Evolutionary conservation across 1,139 yeast species (phyloP).

Genomic region (Candida pseudocylindracea): DNA sequence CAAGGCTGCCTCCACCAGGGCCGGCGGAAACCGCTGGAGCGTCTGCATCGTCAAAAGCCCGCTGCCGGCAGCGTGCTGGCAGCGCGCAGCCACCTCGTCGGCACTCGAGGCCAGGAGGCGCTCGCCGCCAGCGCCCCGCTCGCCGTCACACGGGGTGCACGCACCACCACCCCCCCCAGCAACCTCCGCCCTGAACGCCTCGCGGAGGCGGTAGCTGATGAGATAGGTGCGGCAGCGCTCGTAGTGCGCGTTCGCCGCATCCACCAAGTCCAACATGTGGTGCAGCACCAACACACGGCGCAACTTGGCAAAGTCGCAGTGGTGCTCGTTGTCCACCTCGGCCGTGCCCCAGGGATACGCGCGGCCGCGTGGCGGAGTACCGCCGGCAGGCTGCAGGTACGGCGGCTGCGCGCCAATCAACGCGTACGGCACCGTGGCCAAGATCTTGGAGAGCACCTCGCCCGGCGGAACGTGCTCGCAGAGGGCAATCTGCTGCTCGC

Average conservation of each 20-base stretch:
- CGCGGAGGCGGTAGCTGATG: not conserved
- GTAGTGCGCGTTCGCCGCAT: constrained; percentile 32
- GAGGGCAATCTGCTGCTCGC: constrained; percentile 24
- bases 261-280: constrained; percentile 35
- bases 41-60: no score
- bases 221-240: constrained; percentile 20
- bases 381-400: constrained; percentile 6
- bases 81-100: no score
- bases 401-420: constrained; percentile 27
- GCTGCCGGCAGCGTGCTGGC: no score
- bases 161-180: no score
- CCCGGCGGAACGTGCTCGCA: constrained; percentile 11
- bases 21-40: no score
- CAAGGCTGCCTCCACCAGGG: no score
- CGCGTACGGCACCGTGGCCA: constrained; percentile 30
- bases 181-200: no score
- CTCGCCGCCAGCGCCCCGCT: no score
- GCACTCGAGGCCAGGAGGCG: no score
- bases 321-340: constrained; percentile 40
- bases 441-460: constrained; percentile 10
- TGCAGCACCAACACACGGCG: constrained; percentile 26
- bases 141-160: no score
- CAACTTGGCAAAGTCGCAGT: constrained; percentile 41
- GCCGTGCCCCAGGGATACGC: constrained; percentile 55
- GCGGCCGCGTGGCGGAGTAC: constrained; percentile 22